Conservation (phyloP, 1,284 basidiomycete species). For the Cerioporus squamosus region DNA sequence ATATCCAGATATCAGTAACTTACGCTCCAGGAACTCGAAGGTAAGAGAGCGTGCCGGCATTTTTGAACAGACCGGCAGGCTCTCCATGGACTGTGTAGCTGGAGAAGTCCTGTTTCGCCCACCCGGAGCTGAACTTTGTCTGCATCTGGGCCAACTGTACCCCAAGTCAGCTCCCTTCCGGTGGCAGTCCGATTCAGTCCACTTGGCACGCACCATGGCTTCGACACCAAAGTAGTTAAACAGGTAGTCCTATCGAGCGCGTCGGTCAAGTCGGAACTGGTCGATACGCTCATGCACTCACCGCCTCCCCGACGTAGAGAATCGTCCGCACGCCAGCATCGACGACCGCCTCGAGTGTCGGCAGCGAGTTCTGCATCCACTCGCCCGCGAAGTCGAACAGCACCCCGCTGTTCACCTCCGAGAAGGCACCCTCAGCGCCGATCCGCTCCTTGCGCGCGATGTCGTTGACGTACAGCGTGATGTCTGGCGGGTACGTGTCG, state of each 20-base stretch:
- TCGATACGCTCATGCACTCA: conserved; percentile 27
- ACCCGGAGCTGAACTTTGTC: conserved; percentile 29
- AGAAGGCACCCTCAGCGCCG: conserved; percentile 54
- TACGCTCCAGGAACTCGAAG: conserved; percentile 46
- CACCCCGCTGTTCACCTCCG: conserved; percentile 39
- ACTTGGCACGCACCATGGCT: conserved; percentile 48
- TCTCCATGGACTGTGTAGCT: conserved; percentile 55
- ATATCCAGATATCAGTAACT: background rate
- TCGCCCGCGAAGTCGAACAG: conserved; percentile 63
- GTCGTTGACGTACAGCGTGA: conserved; percentile 46
- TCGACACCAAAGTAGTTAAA: conserved; percentile 63
- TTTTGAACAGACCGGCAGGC: conserved; percentile 56
- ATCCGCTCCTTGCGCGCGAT: conserved; percentile 41
- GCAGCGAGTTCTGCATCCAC: conserved; percentile 65
- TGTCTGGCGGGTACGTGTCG: conserved; percentile 57
- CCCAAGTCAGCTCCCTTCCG: background rate
- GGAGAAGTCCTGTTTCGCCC: conserved; percentile 44
- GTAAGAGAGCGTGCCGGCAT: conserved; percentile 63
- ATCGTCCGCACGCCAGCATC: conserved; percentile 58
- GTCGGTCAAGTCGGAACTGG: conserved; percentile 17
- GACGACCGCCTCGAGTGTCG: conserved; percentile 58
- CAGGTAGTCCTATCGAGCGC: conserved; percentile 52
- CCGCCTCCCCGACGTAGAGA: conserved; percentile 60
- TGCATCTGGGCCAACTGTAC: conserved; percentile 23
- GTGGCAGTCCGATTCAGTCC: too few species aligned